A percentile compares a stretch with the other conserved stretches of the same genome.
Evolutionary conservation across 2,329 filamentous ascomycete species (phyloP).

Genomic region (Fusarium sp.): DNA sequence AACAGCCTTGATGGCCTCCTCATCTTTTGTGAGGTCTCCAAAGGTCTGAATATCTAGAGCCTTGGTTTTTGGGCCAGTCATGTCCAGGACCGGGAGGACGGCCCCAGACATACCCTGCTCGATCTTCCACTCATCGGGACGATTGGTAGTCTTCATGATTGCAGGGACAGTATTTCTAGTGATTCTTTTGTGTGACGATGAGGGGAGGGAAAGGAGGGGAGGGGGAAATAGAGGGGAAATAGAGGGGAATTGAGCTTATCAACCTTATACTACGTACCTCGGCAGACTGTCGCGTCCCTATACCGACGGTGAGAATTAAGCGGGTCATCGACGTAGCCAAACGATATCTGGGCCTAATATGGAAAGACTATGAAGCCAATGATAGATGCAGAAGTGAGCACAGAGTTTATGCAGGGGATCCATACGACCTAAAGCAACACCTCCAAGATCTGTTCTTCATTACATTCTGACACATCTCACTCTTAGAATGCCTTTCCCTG

Average conservation of each 20-base stretch:
- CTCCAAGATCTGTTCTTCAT: too few relatives aligned
- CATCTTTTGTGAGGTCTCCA: slow-evolving; percentile 55
- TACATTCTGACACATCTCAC: too few relatives aligned
- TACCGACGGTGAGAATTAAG: too few relatives aligned
- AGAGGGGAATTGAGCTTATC: background rate
- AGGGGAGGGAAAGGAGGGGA: background rate
- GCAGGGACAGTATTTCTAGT: background rate
- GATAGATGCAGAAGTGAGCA: background rate
- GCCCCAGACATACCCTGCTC: slow-evolving; percentile 64
- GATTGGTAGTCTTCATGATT: slow-evolving; percentile 41
- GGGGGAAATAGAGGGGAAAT: background rate
- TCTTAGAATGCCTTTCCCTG: too few relatives aligned
- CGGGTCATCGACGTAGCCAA: background rate
- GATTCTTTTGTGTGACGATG: background rate
- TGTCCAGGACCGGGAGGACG: slow-evolving; percentile 62
- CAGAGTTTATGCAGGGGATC: background rate
- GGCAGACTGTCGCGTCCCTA: background rate
- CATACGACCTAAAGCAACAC: too few relatives aligned
- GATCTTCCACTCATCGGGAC: slow-evolving; percentile 66
- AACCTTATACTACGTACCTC: background rate
- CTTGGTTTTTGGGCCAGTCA: slow-evolving; percentile 56
- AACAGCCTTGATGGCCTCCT: slow-evolving; percentile 57
- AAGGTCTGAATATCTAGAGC: slow-evolving; percentile 48
- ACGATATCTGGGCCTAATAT: background rate
- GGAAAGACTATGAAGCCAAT: slow-evolving; percentile 16